These are phyloP conservation scores for Kwoniella mangroviensis DNA, from an alignment of 768 basidiomycete species.

Conservation along the genomic window DNA sequence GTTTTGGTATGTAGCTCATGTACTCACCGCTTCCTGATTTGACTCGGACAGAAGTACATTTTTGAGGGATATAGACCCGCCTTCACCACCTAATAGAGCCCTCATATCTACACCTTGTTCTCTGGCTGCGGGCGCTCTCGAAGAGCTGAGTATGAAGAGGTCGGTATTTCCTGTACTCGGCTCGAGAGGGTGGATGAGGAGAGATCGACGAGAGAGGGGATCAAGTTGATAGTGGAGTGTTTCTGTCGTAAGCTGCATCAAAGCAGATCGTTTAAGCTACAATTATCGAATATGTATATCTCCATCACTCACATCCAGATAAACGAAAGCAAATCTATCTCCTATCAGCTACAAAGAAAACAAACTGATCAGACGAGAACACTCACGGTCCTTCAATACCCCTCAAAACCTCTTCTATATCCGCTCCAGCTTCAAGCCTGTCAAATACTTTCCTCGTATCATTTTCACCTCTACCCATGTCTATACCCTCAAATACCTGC, in stretches of 20 bases:
- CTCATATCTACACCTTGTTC: constrained; percentile 33
- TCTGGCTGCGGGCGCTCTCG: constrained; percentile 28
- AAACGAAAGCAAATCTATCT: constrained; percentile 52
- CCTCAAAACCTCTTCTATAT: constrained; percentile 30
- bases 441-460: constrained; percentile 44
- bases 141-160: constrained; percentile 34
- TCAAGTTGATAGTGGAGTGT: constrained; percentile 50
- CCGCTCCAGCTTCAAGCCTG: constrained; percentile 34
- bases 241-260: constrained; percentile 21
- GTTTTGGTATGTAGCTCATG: no score
- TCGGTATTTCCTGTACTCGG: not conserved
- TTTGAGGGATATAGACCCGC: constrained; percentile 31
- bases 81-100: constrained; percentile 44
- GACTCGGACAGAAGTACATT: not conserved
- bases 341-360: not conserved
- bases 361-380: not conserved
- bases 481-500: constrained; percentile 52
- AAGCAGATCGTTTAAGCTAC: not conserved
- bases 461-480: constrained; percentile 39
- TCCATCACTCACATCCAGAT: constrained; percentile 38
- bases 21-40: constrained; percentile 2
- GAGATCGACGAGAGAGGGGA: constrained; percentile 52
- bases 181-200: constrained; percentile 35
- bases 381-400: constrained; percentile 55
- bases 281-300: no score